Percentiles rank a stretch among this genome's conserved stretches.
Conservation (phyloP, 75 land plant species). For the Pinus taeda region DNA sequence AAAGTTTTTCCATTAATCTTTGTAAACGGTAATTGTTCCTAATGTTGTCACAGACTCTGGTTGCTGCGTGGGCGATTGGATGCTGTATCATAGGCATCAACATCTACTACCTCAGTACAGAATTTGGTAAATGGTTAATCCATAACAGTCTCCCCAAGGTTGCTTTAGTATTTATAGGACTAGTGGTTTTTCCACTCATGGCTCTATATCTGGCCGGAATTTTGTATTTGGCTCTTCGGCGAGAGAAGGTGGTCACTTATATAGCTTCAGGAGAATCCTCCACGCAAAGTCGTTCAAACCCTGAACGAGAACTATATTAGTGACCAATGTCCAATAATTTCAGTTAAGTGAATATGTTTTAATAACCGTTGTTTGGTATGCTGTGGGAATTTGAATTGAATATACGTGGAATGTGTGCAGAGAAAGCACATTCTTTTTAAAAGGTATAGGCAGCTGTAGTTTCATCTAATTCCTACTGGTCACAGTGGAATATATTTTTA, state of each 20-base stretch:
- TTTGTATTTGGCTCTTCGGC: constrained; percentile 48
- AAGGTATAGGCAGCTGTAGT: no score
- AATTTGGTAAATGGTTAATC: constrained; percentile 49
- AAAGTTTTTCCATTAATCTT: neutral
- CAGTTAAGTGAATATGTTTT: no score
- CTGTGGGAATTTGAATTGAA: no score
- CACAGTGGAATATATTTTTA: no score
- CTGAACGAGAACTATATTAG: no score
- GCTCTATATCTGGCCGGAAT: constrained; percentile 38
- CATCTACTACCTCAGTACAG: constrained; percentile 55
- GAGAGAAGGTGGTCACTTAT: constrained; percentile 46
- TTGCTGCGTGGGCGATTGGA: constrained; percentile 49
- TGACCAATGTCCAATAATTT: no score
- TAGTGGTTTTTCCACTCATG: constrained; percentile 60
- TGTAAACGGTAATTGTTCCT: neutral
- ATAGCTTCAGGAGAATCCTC: constrained; percentile 6
- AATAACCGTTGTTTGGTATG: no score
- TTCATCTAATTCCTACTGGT: no score
- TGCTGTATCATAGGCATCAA: constrained; percentile 54
- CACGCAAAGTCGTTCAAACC: neutral
- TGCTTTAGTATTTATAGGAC: constrained; percentile 46
- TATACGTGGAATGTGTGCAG: no score
- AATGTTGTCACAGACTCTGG: constrained; percentile 36
- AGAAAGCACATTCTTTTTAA: no score
- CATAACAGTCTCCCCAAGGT: constrained; percentile 42